Evolutionary conservation across 306 rosid genomes (phyloP).

Genomic region (Erythrophleum fordii): DNA sequence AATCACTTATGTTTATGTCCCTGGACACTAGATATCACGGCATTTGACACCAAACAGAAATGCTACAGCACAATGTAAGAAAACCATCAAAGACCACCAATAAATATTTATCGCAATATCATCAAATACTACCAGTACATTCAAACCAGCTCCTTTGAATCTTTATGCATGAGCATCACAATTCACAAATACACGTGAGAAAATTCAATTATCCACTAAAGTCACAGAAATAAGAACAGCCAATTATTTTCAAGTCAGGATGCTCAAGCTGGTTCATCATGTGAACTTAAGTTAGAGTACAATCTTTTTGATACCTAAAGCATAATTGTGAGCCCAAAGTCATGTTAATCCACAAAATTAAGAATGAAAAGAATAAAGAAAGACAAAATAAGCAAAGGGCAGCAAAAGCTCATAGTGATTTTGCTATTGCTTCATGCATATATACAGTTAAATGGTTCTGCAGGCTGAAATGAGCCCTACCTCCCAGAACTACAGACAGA

Average conservation of each 20-base stretch:
- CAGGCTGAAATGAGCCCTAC: not conserved
- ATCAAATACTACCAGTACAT: no score
- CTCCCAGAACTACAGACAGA: not conserved
- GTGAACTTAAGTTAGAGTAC: not conserved
- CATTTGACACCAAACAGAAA: not conserved
- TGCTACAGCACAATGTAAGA: not conserved
- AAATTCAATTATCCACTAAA: not conserved
- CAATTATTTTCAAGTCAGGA: not conserved
- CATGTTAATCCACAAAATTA: not conserved
- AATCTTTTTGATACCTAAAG: not conserved
- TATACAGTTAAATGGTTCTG: not conserved
- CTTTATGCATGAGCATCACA: not conserved
- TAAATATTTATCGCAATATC: no score
- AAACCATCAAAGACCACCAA: not conserved
- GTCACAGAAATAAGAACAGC: not conserved
- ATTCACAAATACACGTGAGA: not conserved
- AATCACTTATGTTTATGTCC: not conserved
- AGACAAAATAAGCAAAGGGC: not conserved
- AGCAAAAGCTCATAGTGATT: not conserved
- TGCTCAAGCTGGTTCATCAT: not conserved
- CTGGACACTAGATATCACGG: not conserved
- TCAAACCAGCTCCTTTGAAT: not conserved
- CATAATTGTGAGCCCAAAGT: not conserved
- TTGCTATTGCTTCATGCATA: not conserved
- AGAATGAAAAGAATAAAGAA: not conserved